Evolutionary conservation across 1,284 basidiomycete genomes (phyloP), one percentile per base, ranked within the genome.

Genomic region (Porodaedalea pini): DNA sequence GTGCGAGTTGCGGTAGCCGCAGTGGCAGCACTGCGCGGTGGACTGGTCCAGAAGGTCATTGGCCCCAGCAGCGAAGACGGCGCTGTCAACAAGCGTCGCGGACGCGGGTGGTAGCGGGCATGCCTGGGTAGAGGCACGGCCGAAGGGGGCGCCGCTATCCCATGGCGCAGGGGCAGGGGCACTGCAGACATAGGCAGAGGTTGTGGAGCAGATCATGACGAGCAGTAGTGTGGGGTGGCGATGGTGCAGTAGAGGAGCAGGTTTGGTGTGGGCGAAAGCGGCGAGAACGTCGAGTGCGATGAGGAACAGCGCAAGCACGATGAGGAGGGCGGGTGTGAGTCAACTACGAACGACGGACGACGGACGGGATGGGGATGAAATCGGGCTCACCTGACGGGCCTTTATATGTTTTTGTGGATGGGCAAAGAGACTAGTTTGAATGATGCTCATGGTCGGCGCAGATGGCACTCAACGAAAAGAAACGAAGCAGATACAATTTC

Each of bases 1-100:
- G 67, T 88, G 86, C 56, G 73, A 67, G 45, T 85, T 86, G 64
- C 85, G 82, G 75, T 76, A 85, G 62, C 85, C 85, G 62, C 86
- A 88, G 68, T 87, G 85, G 76, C 84, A 86, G 74, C 86, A 88
- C 68, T 88, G 85, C 61, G 86, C 85, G 19, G 80, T 73, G 72
- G 78, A 79, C 60, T 67, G 65, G 68, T 67, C 63, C 60, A 68
- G 60, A 47, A 63, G 51, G 15, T 32, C 37, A 21, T 10, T 21
- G n/a, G 29, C 2, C 27, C 17, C 21, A 10, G 40, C 17, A 15
- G 41, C 10, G n/a, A 17, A 15, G 40, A 47, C 29, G 41, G 37
- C 54, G 40, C 32, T 25, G 43, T 53, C 17, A 8, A 37, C 56
- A 40, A 37, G 56, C 41, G 36, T 40, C 6, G 39, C 37, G 21